Conservation (phyloP, 1,139 yeast genomes). For the Magnusiomyces paraingens region DNA sequence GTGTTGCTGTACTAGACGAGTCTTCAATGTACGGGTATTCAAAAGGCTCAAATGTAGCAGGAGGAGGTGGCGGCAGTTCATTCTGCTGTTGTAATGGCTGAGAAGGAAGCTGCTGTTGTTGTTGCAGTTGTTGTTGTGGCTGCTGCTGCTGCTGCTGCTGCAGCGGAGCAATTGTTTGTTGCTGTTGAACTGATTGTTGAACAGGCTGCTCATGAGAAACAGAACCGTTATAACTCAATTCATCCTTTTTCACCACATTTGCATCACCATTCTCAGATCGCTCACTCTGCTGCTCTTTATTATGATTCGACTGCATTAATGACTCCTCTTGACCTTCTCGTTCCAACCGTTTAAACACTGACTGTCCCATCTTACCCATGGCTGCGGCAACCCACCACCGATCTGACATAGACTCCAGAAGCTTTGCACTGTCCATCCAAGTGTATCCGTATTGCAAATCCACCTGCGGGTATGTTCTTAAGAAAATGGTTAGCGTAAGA, state of each 20-base stretch:
- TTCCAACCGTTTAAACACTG: slow-evolving; percentile 28
- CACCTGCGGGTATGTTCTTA: slow-evolving; percentile 29
- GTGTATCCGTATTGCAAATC: slow-evolving; percentile 27
- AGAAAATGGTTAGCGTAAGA: slow-evolving; percentile 32
- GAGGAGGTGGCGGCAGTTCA: background rate
- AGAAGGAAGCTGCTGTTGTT: background rate
- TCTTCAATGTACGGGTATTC: background rate
- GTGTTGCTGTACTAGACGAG: background rate
- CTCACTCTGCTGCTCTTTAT: no score
- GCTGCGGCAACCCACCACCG: slow-evolving; percentile 37
- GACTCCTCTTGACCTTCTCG: slow-evolving; percentile 14
- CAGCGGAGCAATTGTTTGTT: no score
- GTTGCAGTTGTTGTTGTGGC: background rate
- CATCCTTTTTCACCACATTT: no score
- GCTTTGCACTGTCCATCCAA: slow-evolving; percentile 29
- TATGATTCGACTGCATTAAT: no score
- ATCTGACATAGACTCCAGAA: slow-evolving; percentile 28
- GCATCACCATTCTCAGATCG: background rate
- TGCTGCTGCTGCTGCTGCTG: background rate
- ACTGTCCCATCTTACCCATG: slow-evolving; percentile 35
- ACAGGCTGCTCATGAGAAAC: no score
- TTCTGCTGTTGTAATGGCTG: background rate
- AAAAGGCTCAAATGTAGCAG: background rate
- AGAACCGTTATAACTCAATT: background rate
- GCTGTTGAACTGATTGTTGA: background rate